Base-by-base conservation (phyloP, 2,329 filamentous ascomycete genomes). In the Paecilomyces variotii region DNA sequence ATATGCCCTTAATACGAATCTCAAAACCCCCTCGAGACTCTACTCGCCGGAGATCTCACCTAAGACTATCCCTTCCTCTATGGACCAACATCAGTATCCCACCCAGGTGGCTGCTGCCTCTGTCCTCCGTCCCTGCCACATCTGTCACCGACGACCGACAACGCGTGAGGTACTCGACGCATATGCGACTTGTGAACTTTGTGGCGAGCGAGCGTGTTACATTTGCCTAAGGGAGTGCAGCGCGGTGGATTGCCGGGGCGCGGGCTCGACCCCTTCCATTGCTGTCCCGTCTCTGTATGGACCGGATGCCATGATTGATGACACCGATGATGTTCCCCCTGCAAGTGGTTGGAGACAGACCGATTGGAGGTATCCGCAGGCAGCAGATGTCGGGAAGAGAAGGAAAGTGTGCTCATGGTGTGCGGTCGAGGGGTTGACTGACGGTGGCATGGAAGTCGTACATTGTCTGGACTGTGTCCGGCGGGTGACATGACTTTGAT, bases 161-260 rank as follows among this genome's bases (percentile, higher is more conserved):
- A 77, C 74, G 2, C 68, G 68, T 19, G 69, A 72, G 54, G 65
- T 74, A 25, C 64, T 77, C 1, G 73, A 76, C 55, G 74, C 73
- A 2, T 77, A 76, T 59, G 70, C 73, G 14, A 72, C 76, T 59
- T 77, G 74, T 59, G 71, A 75, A 56, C 57, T 76, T 11, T 77
- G 75, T 56, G 65, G 65, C 7, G 60, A 72, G 50, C 67, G 74
- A 39, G 70, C 73, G 35, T 77, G 75, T 56, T 77, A 75, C 59
- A 75, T 77, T 39, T 77, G 74, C 64, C 63, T 77, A 51, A 68
- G 74, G 14, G 69, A 74, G 56, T 77, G 75, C 56, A 72, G 74
- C 55, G 64, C 68, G 4, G 19, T 61, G 14, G 58, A 68, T 54
- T 76, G 73, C 57, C 57, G 62, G n/a, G 62, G 63, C 7, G 60